These are phyloP conservation scores for Globisporangium cylindrosporum DNA, from an alignment of 352 stramenopile genomes.

Conservation along the genomic window DNA sequence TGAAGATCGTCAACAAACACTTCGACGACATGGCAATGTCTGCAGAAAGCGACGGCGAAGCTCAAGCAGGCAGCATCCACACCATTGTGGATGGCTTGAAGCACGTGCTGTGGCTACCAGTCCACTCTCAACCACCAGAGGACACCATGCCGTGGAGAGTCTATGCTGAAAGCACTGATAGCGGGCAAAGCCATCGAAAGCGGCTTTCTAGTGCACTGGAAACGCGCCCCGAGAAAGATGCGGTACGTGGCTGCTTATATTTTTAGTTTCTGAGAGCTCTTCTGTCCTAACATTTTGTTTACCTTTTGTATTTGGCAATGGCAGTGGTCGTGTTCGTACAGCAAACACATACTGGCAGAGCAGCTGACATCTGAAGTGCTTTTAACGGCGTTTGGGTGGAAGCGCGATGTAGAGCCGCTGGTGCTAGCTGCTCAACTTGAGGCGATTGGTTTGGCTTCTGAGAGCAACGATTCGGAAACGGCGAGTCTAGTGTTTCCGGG, in stretches of 20 bases:
- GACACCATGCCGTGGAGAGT: conserved; percentile 62
- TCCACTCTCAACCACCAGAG: conserved; percentile 26
- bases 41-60: conserved; percentile 11
- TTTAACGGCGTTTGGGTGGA: conserved; percentile 54
- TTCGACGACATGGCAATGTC: conserved; percentile 58
- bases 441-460: conserved; percentile 37
- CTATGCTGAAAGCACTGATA: not conserved
- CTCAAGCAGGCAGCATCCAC: conserved; percentile 17
- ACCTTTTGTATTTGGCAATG: not conserved
- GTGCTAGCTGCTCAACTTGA: conserved; percentile 53
- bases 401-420: conserved; percentile 32
- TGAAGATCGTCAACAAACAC: conserved; percentile 72
- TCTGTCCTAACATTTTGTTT: conserved; percentile 1
- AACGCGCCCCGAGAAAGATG: conserved; percentile 51
- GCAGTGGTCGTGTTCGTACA: conserved; percentile 68
- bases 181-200: not conserved
- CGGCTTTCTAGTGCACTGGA: conserved; percentile 37
- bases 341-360: conserved; percentile 49
- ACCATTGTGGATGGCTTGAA: conserved; percentile 33
- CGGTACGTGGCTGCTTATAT: conserved; percentile 30
- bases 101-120: conserved; percentile 41
- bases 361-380: conserved; percentile 55
- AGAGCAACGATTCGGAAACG: not conserved
- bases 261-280: not conserved
- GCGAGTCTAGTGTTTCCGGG: not conserved